Base-by-base conservation (phyloP, 805 yeast genomes). In the Candida dendrica region DNA sequence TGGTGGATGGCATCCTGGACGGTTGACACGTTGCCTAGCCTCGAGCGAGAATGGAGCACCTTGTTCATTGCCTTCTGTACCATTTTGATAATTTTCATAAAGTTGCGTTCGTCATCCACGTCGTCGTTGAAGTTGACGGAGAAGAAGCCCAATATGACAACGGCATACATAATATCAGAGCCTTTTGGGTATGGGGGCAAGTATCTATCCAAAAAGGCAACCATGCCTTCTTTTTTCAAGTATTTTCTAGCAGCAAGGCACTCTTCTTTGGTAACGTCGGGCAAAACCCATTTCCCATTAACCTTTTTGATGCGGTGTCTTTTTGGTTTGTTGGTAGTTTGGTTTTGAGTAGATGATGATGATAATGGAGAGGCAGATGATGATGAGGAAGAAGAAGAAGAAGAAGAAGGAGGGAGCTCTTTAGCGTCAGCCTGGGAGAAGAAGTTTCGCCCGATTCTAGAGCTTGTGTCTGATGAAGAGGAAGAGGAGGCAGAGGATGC, bases 51-150 rank as follows among this genome's bases (percentile, higher is more conserved):
- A 34, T 67, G 59, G 24, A 74, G 54, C 10, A 84, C 87, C 50
- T 75, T 76, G 42, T 75, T 74, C 64, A 86, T 79, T 9, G 87
- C 89, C 41, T 69, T 69, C 50, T 79, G 79, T 34, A 85, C 63
- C 41, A 72, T 68, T 45, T 70, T 68, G 32, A 81, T 71, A 34
- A 74, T 64, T 39, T 66, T 67, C 45, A 67, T 60, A 20, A 79
- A 63, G 45, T 66, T 68, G 40, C 64, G 63, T 41, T 72, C 74
- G 43, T 72, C 74, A 40, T 64, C 59, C 13, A 67, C 60, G 31
- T 61, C 66, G 14, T 57, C 60, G 15, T 59, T 52, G 31, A 58
- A 46, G 3, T 47, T 48, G 36, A 48, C 45, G 14, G 55, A 47
- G 44, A 53, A 46, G 52, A 75, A 87, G 1, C 96, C 96, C 19